Base-by-base conservation (phyloP, 2,329 filamentous ascomycete species). In the Amylocarpus encephaloides region DNA sequence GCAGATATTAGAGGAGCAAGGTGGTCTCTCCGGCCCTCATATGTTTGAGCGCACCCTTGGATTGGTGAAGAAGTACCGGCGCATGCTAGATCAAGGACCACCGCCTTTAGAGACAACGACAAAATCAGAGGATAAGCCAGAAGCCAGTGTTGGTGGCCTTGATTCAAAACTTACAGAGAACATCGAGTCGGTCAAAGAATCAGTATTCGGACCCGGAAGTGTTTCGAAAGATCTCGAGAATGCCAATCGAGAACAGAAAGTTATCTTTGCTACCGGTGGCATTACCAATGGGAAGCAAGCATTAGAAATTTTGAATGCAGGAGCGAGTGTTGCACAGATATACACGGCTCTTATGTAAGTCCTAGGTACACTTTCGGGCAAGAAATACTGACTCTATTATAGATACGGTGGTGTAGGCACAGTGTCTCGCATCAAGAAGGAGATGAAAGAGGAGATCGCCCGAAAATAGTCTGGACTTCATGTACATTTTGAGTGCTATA, bases 201-300 rank as follows among this genome's bases (percentile, higher is more conserved):
- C 51, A 6, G 10, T 56, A n/a, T 41, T 44, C 1, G 41, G 26
- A 30, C 43, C 43, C 4, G 22, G 22, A 26, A 26, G 22, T 26
- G 22, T 26, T 26, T 26, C 39, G 6, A 19, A 13, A n/a, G 32
- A 29, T 41, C 6, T 16, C n/a, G 6, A 39, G 33, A 10, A 26
- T 30, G 16, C 9, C 6, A 30, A n/a, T 13, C 43, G 53, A n/a
- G 57, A 62, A 29, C 58, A 55, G 43, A 95, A 95, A 70, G 83
- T 90, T 46, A 86, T 98, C 53, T 97, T 97, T 65, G 92, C 92
- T 0, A 93, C 89, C 0, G 93, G 93, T 1, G 93, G 93, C 15
- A 92, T 98, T 64, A 93, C 86, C 1, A 92, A 85, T 57, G 93
- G 93, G 4, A 77, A 85, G 56, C 85, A 97, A 70, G 94, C 89